A percentile compares a stretch with the other conserved stretches of the same genome.
Conservation (phyloP, 441 rosid species). For the Pelargonium australe region DNA sequence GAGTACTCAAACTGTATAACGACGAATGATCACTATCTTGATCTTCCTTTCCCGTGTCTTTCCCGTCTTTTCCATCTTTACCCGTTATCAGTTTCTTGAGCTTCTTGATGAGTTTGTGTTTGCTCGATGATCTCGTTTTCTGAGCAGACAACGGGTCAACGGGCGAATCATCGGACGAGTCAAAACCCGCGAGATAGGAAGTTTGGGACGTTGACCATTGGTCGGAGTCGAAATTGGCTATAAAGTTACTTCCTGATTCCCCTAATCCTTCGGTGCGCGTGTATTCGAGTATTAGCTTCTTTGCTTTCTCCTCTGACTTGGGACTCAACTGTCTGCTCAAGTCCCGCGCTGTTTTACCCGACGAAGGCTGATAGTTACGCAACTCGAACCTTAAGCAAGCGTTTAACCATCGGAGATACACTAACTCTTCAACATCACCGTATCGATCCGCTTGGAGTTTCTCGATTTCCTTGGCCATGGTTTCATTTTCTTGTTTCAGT, state of each 20-base stretch:
- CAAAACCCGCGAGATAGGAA: constrained; percentile 46
- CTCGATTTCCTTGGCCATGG: constrained; percentile 49
- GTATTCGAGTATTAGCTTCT: constrained; percentile 70
- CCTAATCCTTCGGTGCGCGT: constrained; percentile 47
- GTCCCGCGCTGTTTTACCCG: constrained; percentile 75
- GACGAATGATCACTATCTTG: constrained; percentile 29
- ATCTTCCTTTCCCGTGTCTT: not conserved
- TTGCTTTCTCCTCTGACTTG: constrained; percentile 65
- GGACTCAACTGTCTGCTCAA: constrained; percentile 75
- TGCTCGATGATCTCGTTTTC: constrained; percentile 36
- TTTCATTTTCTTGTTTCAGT: constrained; percentile 49
- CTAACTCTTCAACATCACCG: constrained; percentile 58
- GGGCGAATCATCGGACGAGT: constrained; percentile 43
- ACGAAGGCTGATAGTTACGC: constrained; percentile 51
- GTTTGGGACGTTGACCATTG: constrained; percentile 58
- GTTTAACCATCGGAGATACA: constrained; percentile 82
- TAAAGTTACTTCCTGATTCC: constrained; percentile 24
- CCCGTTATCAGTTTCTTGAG: constrained; percentile 54
- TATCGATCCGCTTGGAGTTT: constrained; percentile 62
- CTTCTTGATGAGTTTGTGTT: constrained; percentile 48
- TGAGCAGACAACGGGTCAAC: constrained; percentile 29
- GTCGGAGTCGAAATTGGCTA: constrained; percentile 42
- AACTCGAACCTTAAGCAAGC: constrained; percentile 83
- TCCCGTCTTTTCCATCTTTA: constrained; percentile 36
- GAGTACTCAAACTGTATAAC: not conserved